Conservation (phyloP, 192 early-diverging fungal genomes). For the Mortierella claussenii region DNA sequence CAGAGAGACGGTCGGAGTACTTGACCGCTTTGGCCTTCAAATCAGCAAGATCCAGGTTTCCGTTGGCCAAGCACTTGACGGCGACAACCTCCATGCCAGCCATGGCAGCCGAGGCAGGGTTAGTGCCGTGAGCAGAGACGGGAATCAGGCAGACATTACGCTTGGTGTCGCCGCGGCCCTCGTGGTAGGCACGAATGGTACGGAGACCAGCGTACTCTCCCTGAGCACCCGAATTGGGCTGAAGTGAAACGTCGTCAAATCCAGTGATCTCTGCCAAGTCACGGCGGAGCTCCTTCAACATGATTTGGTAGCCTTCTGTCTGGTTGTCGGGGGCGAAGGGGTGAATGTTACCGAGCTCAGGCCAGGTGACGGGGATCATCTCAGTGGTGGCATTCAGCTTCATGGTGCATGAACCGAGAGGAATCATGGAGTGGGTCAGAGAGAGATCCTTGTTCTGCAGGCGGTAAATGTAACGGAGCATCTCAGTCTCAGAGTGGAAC, state of each 20-base stretch:
- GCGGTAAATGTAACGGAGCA: constrained; percentile 95
- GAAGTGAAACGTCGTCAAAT: constrained; percentile 91
- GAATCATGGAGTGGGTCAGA: constrained; percentile 99
- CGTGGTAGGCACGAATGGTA: constrained; percentile 93
- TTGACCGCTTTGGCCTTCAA: constrained; percentile 89
- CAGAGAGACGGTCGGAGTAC: constrained; percentile 88
- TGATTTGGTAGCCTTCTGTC: constrained; percentile 90
- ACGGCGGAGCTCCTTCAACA: constrained; percentile 89
- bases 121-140: constrained; percentile 99
- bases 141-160: constrained; percentile 97
- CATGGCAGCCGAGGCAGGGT: constrained; percentile 99
- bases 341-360: constrained; percentile 95
- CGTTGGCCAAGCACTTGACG: constrained; percentile 91
- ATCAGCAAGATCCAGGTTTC: constrained; percentile 93
- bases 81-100: constrained; percentile 94
- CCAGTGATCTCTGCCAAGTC: constrained; percentile 94
- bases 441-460: constrained; percentile 98
- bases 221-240: constrained; percentile 99
- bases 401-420: constrained; percentile 99
- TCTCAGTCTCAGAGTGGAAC: constrained; percentile 98
- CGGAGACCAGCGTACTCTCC: constrained; percentile 99
- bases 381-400: constrained; percentile 99
- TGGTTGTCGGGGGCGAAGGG: constrained; percentile 97
- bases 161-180: constrained; percentile 80
- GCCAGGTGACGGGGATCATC: constrained; percentile 99